These are phyloP conservation scores for Ambrosiella cleistominuta DNA, from an alignment of 2,329 filamentous ascomycete genomes.

Conservation along the genomic window DNA sequence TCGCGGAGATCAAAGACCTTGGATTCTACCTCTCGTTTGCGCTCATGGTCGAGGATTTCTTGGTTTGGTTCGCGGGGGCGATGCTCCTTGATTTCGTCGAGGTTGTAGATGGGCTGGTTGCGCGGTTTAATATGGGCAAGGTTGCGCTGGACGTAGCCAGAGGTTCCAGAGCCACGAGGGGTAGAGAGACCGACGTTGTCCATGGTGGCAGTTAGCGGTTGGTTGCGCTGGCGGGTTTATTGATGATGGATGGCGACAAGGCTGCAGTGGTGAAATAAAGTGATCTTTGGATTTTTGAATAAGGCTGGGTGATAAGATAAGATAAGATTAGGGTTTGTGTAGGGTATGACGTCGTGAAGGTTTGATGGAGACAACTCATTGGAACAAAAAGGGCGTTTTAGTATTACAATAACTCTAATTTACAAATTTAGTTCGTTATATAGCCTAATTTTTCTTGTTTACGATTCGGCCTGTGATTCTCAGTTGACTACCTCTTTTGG, in stretches of 20 bases:
- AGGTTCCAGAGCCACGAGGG: conserved; percentile 86
- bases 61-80: conserved; percentile 71
- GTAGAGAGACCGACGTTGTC: conserved; percentile 90
- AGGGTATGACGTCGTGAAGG: not conserved
- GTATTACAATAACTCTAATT: not conserved
- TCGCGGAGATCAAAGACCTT: conserved; percentile 85
- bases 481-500: not conserved
- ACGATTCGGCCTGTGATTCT: too few relatives aligned
- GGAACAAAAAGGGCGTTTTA: too few relatives aligned
- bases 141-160: conserved; percentile 94
- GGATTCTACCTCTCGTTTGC: conserved; percentile 78
- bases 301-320: conserved; percentile 13
- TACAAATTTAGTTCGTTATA: not conserved
- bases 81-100: conserved; percentile 53
- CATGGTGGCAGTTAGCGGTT: not conserved
- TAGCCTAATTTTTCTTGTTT: too few relatives aligned
- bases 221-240: not conserved
- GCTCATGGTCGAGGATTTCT: conserved; percentile 86
- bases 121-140: conserved; percentile 73
- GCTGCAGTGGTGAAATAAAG: too few relatives aligned
- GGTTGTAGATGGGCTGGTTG: conserved; percentile 46
- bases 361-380: not conserved
- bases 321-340: not conserved
- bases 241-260: not conserved
- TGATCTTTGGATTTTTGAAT: not conserved